These are phyloP conservation scores for Colletotrichum sp. DNA, from an alignment of 2,329 filamentous ascomycete species.

Conservation along the genomic window DNA sequence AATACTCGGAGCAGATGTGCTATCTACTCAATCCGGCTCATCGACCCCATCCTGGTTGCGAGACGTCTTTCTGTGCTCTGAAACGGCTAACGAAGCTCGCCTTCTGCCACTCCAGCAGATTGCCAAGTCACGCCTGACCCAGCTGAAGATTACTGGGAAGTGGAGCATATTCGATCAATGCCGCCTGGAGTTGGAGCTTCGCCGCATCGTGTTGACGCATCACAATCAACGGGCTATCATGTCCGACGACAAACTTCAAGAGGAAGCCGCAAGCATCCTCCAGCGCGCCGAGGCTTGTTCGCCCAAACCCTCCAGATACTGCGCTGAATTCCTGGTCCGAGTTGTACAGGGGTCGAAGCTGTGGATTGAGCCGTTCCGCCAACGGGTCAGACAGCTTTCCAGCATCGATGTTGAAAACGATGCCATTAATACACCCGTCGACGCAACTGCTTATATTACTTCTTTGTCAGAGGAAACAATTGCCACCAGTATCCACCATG, in stretches of 20 bases:
- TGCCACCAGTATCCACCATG: rapidly evolving
- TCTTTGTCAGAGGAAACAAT: too few species aligned
- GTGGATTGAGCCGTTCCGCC: background rate
- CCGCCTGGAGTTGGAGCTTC: background rate
- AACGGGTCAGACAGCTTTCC: background rate
- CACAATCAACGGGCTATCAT: background rate
- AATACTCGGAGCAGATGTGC: constrained; percentile 27
- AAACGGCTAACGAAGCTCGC: constrained; percentile 19
- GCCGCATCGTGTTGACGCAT: background rate
- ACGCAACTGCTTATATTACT: too few species aligned
- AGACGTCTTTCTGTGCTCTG: constrained; percentile 20
- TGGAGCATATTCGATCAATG: background rate
- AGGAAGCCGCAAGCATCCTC: background rate
- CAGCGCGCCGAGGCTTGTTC: background rate
- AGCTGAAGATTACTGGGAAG: background rate
- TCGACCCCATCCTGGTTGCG: constrained; percentile 25
- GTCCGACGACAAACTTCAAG: background rate
- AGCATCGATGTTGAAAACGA: background rate
- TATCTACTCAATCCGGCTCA: background rate
- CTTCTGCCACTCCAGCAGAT: background rate
- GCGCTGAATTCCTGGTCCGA: background rate
- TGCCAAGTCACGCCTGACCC: background rate
- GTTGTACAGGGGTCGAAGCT: background rate
- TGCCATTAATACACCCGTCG: background rate
- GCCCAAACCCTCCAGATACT: background rate